Evolutionary conservation across 306 rosid species (phyloP).

Genomic region (Cucumis sativus): Cucumber_9930_V3 NC_026660.2:13066001-13066500

Average conservation of each 20-base stretch:
- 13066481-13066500: slow-evolving; percentile 5
- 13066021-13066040: background rate
- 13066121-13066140: slow-evolving; percentile 50
- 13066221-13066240: background rate
- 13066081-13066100: slow-evolving; percentile 93
- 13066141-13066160: background rate
- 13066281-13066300: background rate
- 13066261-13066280: background rate
- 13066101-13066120: slow-evolving; percentile 98
- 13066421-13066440: slow-evolving; percentile 72
- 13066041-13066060: slow-evolving; percentile 30
- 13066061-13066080: slow-evolving; percentile 58
- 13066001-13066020: background rate
- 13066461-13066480: slow-evolving; percentile 52
- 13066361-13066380: background rate
- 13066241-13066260: background rate
- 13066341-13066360: background rate
- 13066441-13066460: slow-evolving; percentile 97
- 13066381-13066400: slow-evolving; percentile 46
- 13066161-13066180: background rate
- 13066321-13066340: background rate
- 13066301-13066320: background rate
- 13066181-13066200: background rate
- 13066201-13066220: background rate
- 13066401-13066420: slow-evolving; percentile 79